phyloP scores from a whole-genome alignment of 2,329 filamentous ascomycete species.

The Beauveria scarabaeidicola region DNA sequence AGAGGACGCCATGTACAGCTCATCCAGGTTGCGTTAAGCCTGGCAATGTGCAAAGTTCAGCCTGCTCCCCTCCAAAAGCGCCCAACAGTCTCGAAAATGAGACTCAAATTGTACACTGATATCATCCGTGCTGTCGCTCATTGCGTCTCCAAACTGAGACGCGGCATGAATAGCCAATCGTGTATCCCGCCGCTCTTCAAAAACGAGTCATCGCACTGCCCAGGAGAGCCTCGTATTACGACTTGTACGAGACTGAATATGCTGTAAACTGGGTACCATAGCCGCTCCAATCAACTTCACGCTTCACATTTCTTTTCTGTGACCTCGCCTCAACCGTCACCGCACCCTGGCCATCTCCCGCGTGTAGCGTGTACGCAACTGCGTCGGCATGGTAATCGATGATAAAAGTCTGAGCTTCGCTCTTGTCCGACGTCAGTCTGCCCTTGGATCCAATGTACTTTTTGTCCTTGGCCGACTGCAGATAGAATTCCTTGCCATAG shows the following conservation, averaged over 20 bases:
- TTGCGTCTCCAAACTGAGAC: background rate
- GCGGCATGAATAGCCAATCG: background rate
- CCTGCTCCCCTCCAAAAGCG: background rate
- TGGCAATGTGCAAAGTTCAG: background rate
- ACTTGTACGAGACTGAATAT: slow-evolving; percentile 5
- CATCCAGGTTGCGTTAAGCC: background rate
- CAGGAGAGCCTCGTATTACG: background rate
- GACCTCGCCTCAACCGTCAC: background rate
- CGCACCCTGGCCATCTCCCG: background rate
- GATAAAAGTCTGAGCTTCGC: background rate
- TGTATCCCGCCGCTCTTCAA: background rate
- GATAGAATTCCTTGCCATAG: slow-evolving; percentile 15
- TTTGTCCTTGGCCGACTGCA: slow-evolving; percentile 21
- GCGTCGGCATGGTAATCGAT: slow-evolving; percentile 4
- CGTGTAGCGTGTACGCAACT: background rate
- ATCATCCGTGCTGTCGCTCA: background rate
- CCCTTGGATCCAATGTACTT: slow-evolving; percentile 15
- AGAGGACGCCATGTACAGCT: background rate
- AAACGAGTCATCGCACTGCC: background rate
- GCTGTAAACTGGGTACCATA: background rate
- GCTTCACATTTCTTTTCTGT: background rate
- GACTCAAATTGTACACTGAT: background rate
- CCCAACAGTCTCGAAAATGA: too few species aligned
- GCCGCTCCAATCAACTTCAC: background rate
- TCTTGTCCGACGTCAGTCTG: slow-evolving; percentile 7